phyloP scores from a whole-genome alignment of 768 basidiomycete genomes.

The Harrya chromipes region DNA sequence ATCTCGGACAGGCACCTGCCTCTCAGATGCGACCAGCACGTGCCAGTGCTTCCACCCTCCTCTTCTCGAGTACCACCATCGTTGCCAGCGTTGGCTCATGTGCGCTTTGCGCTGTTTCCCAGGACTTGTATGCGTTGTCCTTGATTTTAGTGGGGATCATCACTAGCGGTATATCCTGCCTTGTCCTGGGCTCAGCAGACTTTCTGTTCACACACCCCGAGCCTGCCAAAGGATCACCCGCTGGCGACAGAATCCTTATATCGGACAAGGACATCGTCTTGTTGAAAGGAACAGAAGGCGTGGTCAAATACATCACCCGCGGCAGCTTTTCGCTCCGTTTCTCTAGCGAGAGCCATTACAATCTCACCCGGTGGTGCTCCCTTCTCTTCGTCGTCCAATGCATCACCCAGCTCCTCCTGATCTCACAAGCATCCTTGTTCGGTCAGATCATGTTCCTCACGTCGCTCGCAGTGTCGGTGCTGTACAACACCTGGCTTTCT shows the following conservation, averaged over 20 bases:
- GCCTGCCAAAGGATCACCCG: conserved; percentile 24
- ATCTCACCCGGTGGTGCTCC: conserved; percentile 20
- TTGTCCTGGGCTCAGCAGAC: conserved; percentile 23
- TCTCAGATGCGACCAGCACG: conserved; percentile 5
- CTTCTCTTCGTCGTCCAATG: conserved; percentile 21
- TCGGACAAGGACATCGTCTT: conserved; percentile 21
- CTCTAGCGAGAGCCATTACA: conserved; percentile 7
- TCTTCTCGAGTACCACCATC: conserved; percentile 21
- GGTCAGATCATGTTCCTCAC: conserved; percentile 32
- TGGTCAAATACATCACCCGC: conserved; percentile 29
- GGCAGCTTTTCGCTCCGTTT: conserved; percentile 26
- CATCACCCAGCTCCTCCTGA: conserved; percentile 28
- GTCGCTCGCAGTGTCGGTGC: conserved; percentile 25
- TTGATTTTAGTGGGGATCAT: conserved; percentile 31
- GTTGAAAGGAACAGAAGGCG: conserved; percentile 26
- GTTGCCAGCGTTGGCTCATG: conserved; percentile 19
- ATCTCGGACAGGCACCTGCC: conserved; percentile 8
- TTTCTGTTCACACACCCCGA: conserved; percentile 21
- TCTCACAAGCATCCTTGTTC: conserved; percentile 25
- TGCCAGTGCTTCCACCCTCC: neutral
- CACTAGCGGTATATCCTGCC: conserved; percentile 28
- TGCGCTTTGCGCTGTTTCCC: conserved; percentile 13
- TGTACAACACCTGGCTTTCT: conserved; percentile 23
- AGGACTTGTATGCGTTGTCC: conserved; percentile 26
- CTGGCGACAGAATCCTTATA: conserved; percentile 29